These are phyloP conservation scores for Amaranthus tricolor DNA, from an alignment of 179 eudicot species.

Conservation along the genomic window DNA sequence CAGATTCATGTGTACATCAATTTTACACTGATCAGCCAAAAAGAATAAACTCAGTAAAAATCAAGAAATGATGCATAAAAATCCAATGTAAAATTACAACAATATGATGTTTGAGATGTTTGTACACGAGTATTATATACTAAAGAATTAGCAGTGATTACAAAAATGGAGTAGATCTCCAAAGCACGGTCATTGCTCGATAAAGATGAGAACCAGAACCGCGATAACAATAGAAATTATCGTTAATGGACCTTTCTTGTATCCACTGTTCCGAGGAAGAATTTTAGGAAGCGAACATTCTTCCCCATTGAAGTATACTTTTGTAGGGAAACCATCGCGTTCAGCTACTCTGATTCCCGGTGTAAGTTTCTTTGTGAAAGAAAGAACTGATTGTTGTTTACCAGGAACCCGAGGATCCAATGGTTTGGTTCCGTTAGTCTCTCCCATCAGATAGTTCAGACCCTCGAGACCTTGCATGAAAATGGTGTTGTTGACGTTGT, in stretches of 20 bases:
- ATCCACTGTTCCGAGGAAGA: conserved; percentile 45
- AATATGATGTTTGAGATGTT: conserved; percentile 20
- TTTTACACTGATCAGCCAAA: too few relatives aligned
- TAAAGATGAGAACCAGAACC: conserved; percentile 31
- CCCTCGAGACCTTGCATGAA: conserved; percentile 66
- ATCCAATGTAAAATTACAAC: neutral
- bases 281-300: conserved; percentile 71
- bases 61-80: neutral
- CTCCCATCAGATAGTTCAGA: conserved; percentile 60
- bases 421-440: conserved; percentile 49
- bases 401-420: conserved; percentile 70
- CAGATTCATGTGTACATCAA: too few relatives aligned
- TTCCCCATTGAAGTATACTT: conserved; percentile 78
- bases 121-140: conserved; percentile 29
- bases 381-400: conserved; percentile 71
- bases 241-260: conserved; percentile 16
- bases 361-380: conserved; percentile 62
- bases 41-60: conserved; percentile 1
- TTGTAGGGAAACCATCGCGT: conserved; percentile 78
- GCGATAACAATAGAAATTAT: conserved; percentile 33
- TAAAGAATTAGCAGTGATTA: conserved; percentile 36
- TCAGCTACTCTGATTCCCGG: conserved; percentile 51
- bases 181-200: conserved; percentile 20
- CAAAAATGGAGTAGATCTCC: conserved; percentile 20
- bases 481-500: conserved; percentile 39